Evolutionary conservation across 1,139 yeast species (phyloP).

Genomic region (Protomyces inundatus): DNA sequence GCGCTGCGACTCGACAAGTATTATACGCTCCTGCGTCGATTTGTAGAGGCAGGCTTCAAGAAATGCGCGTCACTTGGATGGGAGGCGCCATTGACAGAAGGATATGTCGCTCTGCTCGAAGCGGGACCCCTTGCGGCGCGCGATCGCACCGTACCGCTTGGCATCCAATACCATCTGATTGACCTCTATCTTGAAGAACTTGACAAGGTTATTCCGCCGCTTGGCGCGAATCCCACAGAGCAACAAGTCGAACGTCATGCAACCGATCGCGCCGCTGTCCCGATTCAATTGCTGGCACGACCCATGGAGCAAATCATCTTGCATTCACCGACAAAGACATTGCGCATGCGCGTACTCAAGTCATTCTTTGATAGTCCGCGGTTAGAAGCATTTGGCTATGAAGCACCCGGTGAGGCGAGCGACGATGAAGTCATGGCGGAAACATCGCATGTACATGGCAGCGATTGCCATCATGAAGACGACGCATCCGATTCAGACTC

Average conservation of each 20-base stretch:
- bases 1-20: slow-evolving; percentile 80
- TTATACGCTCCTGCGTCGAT: slow-evolving; percentile 72
- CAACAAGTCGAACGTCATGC: slow-evolving; percentile 34
- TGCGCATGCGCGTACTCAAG: slow-evolving; percentile 59
- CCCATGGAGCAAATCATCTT: slow-evolving; percentile 56
- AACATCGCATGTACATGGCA: background rate
- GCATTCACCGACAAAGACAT: slow-evolving; percentile 54
- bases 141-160: slow-evolving; percentile 52
- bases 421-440: slow-evolving; percentile 4
- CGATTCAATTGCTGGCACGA: slow-evolving; percentile 51
- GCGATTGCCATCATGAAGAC: background rate
- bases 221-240: slow-evolving; percentile 37
- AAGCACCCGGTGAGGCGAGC: background rate
- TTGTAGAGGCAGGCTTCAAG: slow-evolving; percentile 51
- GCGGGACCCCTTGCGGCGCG: slow-evolving; percentile 41
- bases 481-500: background rate
- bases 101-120: slow-evolving; percentile 43
- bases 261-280: slow-evolving; percentile 39
- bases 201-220: slow-evolving; percentile 52
- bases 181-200: slow-evolving; percentile 84
- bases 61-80: slow-evolving; percentile 54
- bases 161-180: slow-evolving; percentile 76
- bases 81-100: slow-evolving; percentile 49
- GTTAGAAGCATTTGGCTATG: slow-evolving; percentile 38
- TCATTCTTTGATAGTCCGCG: slow-evolving; percentile 65